A percentile compares a stretch with the other conserved stretches of the same genome.
phyloP scores from a whole-genome alignment of 257 asterid species.

The Forsythia viridissima region DNA sequence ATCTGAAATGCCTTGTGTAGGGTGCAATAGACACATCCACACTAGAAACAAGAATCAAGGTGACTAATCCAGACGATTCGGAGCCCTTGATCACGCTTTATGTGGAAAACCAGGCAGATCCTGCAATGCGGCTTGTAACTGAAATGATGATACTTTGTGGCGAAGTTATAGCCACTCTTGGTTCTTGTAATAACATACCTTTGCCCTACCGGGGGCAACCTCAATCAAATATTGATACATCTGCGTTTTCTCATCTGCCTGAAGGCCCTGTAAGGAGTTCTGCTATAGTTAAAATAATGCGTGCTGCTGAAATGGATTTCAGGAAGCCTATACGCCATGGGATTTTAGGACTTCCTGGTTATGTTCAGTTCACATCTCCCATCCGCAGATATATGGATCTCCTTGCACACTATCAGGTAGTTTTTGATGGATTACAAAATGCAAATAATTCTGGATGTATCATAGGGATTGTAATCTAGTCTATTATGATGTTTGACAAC shows the following conservation, averaged over 20 bases:
- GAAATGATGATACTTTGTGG: conserved; percentile 99
- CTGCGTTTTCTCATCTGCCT: conserved; percentile 88
- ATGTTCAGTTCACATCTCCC: conserved; percentile 98
- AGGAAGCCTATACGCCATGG: conserved; percentile 96
- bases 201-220: conserved; percentile 96
- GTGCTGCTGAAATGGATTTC: conserved; percentile 96
- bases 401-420: conserved; percentile 91
- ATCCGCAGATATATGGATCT: conserved; percentile 96
- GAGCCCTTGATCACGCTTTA: conserved; percentile 87
- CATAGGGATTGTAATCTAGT: neutral
- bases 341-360: conserved; percentile 90
- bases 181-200: conserved; percentile 68
- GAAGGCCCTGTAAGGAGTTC: conserved; percentile 96
- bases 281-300: conserved; percentile 76
- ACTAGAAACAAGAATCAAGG: conserved; percentile 78
- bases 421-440: conserved; percentile 13
- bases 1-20: conserved; percentile 42
- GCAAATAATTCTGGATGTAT: conserved; percentile 14
- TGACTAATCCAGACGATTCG: conserved; percentile 83
- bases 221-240: conserved; percentile 78
- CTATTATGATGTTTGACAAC: neutral
- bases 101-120: conserved; percentile 90
- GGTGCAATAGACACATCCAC: conserved; percentile 88
- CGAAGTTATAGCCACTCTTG: conserved; percentile 89
- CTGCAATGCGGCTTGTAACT: conserved; percentile 92